These are phyloP conservation scores for Aureobasidium sp. DNA, from an alignment of 2,329 filamentous ascomycete species.

Conservation along the genomic window DNA sequence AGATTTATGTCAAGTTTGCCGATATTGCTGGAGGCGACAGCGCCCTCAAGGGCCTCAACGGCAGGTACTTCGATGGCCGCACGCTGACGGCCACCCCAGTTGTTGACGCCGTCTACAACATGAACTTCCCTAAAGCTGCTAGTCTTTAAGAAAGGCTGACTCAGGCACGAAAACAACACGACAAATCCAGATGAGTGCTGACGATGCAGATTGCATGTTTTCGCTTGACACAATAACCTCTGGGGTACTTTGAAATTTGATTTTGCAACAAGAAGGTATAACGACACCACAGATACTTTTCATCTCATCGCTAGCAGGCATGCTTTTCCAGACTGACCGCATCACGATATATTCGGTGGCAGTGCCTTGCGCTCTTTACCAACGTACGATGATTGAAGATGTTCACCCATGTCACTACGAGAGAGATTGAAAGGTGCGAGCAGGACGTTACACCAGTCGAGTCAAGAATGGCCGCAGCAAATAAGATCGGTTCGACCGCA, in stretches of 20 bases:
- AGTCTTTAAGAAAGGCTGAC: slow-evolving; percentile 17
- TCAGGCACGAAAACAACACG: neutral
- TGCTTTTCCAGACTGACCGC: neutral
- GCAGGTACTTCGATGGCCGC: slow-evolving; percentile 86
- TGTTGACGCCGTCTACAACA: slow-evolving; percentile 91
- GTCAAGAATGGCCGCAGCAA: neutral
- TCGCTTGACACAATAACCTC: neutral
- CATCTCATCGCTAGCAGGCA: neutral
- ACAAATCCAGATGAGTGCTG: neutral
- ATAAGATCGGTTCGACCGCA: neutral
- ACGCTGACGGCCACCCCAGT: slow-evolving; percentile 93
- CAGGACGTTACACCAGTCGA: neutral
- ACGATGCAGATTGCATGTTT: neutral
- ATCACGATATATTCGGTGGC: neutral
- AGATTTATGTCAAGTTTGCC: slow-evolving; percentile 98
- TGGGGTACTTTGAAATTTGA: neutral
- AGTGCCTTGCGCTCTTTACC: neutral
- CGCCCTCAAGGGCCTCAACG: slow-evolving; percentile 95
- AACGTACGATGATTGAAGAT: neutral
- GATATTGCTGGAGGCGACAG: slow-evolving; percentile 92
- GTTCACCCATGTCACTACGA: neutral
- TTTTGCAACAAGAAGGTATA: neutral
- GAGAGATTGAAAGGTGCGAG: neutral
- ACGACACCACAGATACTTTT: neutral
- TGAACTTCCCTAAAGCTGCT: slow-evolving; percentile 30